Base-by-base conservation (phyloP, 2,329 filamentous ascomycete genomes). In the Botrytis byssoidea region DNA sequence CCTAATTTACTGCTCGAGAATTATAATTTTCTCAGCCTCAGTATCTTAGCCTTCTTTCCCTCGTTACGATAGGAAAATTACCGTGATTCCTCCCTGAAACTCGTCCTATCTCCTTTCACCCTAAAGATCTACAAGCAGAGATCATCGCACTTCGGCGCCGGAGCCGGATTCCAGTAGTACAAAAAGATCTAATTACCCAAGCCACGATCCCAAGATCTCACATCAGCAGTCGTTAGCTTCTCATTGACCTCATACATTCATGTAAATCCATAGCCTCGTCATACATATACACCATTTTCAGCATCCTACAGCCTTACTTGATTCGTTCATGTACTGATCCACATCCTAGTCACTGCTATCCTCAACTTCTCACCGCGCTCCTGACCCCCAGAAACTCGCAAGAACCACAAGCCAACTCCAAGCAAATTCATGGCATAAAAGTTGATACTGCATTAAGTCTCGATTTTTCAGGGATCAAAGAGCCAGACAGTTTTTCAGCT, bases 321-420 rank as follows among this genome's bases (percentile, higher is more conserved):
- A 16, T n/a, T 42, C 1, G 16, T 40, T 4, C 22, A 40, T 16
- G 6, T 40, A 14, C 3, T 12, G 0, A n/a, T 5, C 9, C 6
- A 37, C 0, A 35, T 60, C 57, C 7, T 22, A 4, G n/a, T 55
- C 14, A 55, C 51, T 20, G 29, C 32, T 35, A 35, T 35, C 32
- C 57, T 3, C 4, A 35, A 60, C 29, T 2, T 22, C 32, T 60
- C 57, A 60, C 57, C 20, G 57, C 32, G 29, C 18, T 60, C 35
- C 32, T 35, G 18, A 35, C 5, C 18, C 9, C 18, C 22, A 60
- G 32, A 35, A 6, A 29, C 5, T 55, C 48, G 3, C 0, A 29
- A 4, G 48, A 12, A 55, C 12, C n/a, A 3, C 6, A 6, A 29
- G 51, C 14, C 25, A 16, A 60, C 9, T 35, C 8, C 16, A 59